A percentile compares a stretch with the other conserved stretches of the same genome.
Conservation (phyloP, 2,329 filamentous ascomycete species). For the Pezicula rhizophila region DNA sequence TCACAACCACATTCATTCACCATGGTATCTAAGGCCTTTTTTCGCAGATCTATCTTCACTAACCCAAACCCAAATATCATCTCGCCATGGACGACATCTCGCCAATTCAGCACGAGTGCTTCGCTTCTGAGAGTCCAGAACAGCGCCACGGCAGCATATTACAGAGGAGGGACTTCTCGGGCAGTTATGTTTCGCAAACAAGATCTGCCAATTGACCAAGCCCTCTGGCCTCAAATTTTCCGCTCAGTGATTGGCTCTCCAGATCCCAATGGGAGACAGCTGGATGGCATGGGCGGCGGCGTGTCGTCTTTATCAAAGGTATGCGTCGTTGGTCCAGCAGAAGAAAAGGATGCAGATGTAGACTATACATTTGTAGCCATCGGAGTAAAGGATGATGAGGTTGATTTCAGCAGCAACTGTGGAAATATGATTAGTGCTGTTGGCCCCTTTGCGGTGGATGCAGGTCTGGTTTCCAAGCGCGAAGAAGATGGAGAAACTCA, state of each 20-base stretch:
- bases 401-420: conserved; percentile 65
- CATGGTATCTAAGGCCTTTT: too few relatives aligned
- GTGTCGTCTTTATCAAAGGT: conserved; percentile 64
- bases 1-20: too few relatives aligned
- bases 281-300: conserved; percentile 64
- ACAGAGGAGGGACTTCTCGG: conserved; percentile 28
- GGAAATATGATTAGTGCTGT: conserved; percentile 64
- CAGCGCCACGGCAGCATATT: too few relatives aligned
- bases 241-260: conserved; percentile 56
- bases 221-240: conserved; percentile 46
- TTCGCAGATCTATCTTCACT: too few relatives aligned
- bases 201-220: conserved; percentile 40
- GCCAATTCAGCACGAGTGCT: too few relatives aligned
- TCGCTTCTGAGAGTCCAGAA: too few relatives aligned
- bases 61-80: too few relatives aligned
- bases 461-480: conserved; percentile 34
- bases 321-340: conserved; percentile 52
- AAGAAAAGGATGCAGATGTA: conserved; percentile 44
- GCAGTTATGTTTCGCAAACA: conserved; percentile 50
- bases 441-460: conserved; percentile 54
- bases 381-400: conserved; percentile 50
- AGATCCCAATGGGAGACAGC: conserved; percentile 59
- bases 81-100: too few relatives aligned
- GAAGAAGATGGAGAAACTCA: conserved; percentile 6
- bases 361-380: conserved; percentile 67